Conservation (phyloP, 768 basidiomycete genomes). For the Coprinopsis cinerea region DNA sequence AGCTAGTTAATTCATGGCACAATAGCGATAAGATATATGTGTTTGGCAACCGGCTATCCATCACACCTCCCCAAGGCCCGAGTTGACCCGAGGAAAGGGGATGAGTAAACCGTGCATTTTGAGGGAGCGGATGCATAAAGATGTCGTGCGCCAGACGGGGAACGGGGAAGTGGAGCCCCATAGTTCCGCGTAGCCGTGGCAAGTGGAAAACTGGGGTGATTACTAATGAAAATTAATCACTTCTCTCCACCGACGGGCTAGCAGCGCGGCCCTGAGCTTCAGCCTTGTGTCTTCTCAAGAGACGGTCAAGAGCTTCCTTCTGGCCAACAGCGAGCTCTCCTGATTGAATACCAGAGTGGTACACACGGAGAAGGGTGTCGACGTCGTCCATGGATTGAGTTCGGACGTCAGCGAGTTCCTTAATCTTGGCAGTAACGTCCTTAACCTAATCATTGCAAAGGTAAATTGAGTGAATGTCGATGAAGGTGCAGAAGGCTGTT, state of each 20-base stretch:
- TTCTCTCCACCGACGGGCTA: conserved; percentile 21
- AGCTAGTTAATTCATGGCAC: no score
- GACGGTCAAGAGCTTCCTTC: conserved; percentile 81
- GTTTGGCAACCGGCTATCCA: no score
- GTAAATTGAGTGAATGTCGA: conserved; percentile 2
- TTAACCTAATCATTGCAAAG: conserved; percentile 68
- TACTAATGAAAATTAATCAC: conserved; percentile 13
- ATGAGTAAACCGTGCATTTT: no score
- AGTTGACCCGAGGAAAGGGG: no score
- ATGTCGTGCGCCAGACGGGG: no score
- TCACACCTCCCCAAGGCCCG: no score
- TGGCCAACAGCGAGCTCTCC: conserved; percentile 94
- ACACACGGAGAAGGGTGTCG: conserved; percentile 91
- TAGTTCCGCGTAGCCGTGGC: no score
- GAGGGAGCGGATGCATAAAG: no score
- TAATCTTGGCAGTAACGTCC: conserved; percentile 98
- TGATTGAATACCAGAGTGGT: conserved; percentile 89
- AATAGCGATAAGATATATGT: no score
- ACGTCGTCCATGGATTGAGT: conserved; percentile 99
- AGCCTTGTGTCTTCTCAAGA: conserved; percentile 72
- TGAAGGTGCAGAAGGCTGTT: background rate
- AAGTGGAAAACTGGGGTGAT: background rate
- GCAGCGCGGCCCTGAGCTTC: conserved; percentile 22
- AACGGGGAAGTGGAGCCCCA: no score
- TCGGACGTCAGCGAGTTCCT: conserved; percentile 96